A percentile compares a stretch with the other conserved stretches of the same genome.
These are phyloP conservation scores for Penicillium mononematosum DNA, from an alignment of 495 filamentous ascomycete genomes.

Conservation along the genomic window DNA sequence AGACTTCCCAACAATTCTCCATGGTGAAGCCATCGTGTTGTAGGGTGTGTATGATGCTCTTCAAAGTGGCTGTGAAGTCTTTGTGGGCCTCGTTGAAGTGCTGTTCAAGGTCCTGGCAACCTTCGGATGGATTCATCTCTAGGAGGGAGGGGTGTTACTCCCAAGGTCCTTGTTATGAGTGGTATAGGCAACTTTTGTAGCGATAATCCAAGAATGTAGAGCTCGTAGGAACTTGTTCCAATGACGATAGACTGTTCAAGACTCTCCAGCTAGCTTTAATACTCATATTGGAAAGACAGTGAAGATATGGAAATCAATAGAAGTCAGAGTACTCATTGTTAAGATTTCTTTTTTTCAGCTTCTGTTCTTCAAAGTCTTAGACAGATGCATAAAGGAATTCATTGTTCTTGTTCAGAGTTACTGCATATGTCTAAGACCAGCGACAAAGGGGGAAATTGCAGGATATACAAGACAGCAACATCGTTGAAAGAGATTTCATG, in stretches of 20 bases:
- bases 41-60: neutral
- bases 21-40: neutral
- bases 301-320: neutral
- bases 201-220: neutral
- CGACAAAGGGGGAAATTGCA: neutral
- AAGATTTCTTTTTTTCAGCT: neutral
- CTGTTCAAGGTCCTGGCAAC: neutral
- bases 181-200: neutral
- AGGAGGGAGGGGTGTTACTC: neutral
- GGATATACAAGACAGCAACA: neutral
- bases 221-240: neutral
- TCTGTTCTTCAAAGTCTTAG: too few relatives aligned
- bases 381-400: neutral
- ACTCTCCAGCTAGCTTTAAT: neutral
- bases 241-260: neutral
- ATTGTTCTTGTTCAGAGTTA: neutral
- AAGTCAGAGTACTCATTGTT: neutral
- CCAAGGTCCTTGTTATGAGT: neutral
- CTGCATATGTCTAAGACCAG: neutral
- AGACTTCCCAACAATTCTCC: neutral
- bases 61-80: neutral
- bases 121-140: neutral
- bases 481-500: neutral
- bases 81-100: neutral
- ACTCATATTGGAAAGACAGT: neutral